Conservation (phyloP, 352 stramenopile genomes). For the Thalassiosira hispida region DNA sequence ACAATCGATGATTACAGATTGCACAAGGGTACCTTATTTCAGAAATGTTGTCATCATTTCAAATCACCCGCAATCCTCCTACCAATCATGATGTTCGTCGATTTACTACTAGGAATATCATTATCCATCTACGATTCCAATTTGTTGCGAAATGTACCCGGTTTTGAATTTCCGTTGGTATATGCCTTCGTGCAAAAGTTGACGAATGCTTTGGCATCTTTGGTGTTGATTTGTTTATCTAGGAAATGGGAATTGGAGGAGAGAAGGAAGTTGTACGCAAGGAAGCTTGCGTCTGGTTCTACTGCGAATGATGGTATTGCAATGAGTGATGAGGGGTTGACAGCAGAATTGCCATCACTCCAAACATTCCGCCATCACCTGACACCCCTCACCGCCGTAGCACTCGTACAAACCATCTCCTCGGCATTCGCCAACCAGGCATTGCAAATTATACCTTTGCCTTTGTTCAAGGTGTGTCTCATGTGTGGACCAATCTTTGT, state of each 20-base stretch:
- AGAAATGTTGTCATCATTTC: not conserved
- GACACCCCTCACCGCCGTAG: conserved; percentile 24
- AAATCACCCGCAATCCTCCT: conserved; percentile 10
- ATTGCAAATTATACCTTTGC: conserved; percentile 26
- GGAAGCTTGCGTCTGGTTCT: no score
- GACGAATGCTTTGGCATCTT: conserved; percentile 37
- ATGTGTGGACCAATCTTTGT: conserved; percentile 56
- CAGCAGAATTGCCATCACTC: conserved; percentile 32
- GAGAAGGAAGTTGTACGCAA: not conserved
- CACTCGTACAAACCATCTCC: conserved; percentile 42
- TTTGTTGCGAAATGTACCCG: conserved; percentile 36
- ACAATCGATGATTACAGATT: not conserved
- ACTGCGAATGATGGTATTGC: no score
- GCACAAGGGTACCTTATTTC: not conserved
- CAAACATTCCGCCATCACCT: conserved; percentile 28
- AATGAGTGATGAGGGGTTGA: not conserved
- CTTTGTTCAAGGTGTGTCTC: conserved; percentile 49
- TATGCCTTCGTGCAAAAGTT: conserved; percentile 45
- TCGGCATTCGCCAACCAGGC: conserved; percentile 39
- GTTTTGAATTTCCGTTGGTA: conserved; percentile 42
- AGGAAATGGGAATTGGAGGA: conserved; percentile 25
- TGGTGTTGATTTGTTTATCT: conserved; percentile 37
- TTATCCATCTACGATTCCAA: conserved; percentile 43
- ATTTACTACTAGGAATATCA: conserved; percentile 34
- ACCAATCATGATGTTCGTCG: conserved; percentile 27